Evolutionary conservation across 768 basidiomycete species (phyloP), one percentile per base, ranked within the genome.

Genomic region (Rhodotorula babjevae): DNA sequence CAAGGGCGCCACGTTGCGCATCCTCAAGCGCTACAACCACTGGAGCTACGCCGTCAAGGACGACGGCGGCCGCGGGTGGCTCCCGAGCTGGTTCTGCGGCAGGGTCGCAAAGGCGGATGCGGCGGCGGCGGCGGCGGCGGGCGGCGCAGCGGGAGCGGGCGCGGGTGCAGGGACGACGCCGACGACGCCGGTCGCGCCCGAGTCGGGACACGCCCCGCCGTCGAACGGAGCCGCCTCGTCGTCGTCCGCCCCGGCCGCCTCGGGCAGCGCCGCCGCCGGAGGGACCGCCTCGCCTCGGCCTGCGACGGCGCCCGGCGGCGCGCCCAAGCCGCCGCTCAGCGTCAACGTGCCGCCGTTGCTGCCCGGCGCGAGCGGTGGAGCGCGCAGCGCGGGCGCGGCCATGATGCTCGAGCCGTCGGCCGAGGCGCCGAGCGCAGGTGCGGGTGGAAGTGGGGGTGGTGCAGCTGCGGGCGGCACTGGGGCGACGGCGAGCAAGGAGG

Each of bases 11-110:
- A 83, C 87, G 31, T 79, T 99, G 74, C 85, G 92, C 75, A 94
- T 99, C 55, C 96, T 97, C 83, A 98, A 98, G 84, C 86, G 94
- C 74, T 98, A 98, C 80, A 96, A 95, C 72, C 93, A 97, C 82
- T 97, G 94, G 77, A 71, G 65, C 23, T 78, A 78, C 47, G 92
- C 92, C 74, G 92, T 97, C 78, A 93, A 94, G 81, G 91, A 96
- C 79, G 89, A 90, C 31, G 95, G 95, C 57, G 90, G 93, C 81
- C 87, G 95, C 73, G 95, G 95, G 50, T 98, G 95, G 95, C 92
- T 96, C 33, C 94, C 94, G 85, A 93, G 92, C 33, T 98, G 95
- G 73, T 75, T 75, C 69, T 75, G 73, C 60, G 73, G 73, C 9
- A 55, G 73, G 31, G 73, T 69, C 16, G 68, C 44, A 27, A 67